Evolutionary conservation across 129 eudicot genomes (phyloP).

Genomic region (Calendula officinalis): DNA sequence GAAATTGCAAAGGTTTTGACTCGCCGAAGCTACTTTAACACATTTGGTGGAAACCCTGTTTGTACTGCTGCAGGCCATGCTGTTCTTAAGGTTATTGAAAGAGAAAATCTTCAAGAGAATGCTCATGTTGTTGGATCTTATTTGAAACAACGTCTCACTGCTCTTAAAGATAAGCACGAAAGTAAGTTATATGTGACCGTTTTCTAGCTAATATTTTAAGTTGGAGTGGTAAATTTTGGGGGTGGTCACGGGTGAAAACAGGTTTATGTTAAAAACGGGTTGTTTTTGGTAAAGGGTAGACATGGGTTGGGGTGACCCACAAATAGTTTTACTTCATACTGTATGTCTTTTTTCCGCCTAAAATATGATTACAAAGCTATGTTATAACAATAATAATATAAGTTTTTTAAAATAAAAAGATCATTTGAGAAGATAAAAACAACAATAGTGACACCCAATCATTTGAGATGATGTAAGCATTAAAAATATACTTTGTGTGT

Average conservation of each 20-base stretch:
- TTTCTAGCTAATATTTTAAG: neutral
- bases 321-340: neutral
- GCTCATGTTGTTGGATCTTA: slow-evolving; percentile 58
- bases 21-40: slow-evolving; percentile 65
- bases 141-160: slow-evolving; percentile 50
- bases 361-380: too few relatives aligned
- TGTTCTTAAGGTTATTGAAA: slow-evolving; percentile 61
- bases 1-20: slow-evolving; percentile 76
- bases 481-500: too few relatives aligned
- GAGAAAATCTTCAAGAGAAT: slow-evolving; percentile 70
- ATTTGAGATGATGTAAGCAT: too few relatives aligned
- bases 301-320: neutral
- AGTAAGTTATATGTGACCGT: slow-evolving; percentile 30
- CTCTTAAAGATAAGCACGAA: slow-evolving; percentile 55
- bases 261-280: neutral
- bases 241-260: neutral
- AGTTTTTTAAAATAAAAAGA: too few relatives aligned
- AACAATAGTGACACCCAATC: too few relatives aligned
- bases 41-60: slow-evolving; percentile 79
- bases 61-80: slow-evolving; percentile 76
- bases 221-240: neutral
- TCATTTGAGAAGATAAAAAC: too few relatives aligned
- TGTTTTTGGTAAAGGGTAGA: neutral
- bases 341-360: too few relatives aligned
- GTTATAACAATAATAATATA: too few relatives aligned